Evolutionary conservation across 2,329 filamentous ascomycete species (phyloP), one percentile per base, ranked within the genome.

Genomic region (Proliferodiscus dingleyae): DNA sequence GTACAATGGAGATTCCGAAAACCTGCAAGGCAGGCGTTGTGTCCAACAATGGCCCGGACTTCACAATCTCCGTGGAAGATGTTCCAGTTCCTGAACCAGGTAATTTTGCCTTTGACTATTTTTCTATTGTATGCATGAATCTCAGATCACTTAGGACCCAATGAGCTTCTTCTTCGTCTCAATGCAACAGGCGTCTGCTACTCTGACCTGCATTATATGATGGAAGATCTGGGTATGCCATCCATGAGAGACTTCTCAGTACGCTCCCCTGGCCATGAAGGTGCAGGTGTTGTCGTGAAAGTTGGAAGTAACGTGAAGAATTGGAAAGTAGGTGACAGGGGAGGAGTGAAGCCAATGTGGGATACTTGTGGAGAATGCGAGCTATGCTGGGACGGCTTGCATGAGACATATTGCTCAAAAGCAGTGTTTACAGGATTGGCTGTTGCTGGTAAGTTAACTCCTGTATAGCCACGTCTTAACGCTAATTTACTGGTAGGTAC

Each of bases 221-320:
- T n/a, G 29, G 29, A 32, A 32, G 29, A 32, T 2, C 13, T 32
- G 16, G 13, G 16, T 15, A 32, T 32, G 11, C 23, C 19, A 4
- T 19, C 18, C 10, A 38, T 38, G 42, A 19, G 9, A 5, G 19
- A 45, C 11, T 39, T 23, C 23, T 18, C 15, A 3, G n/a, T 29
- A 8, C 15, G n/a, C 11, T 45, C 42, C 16, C 23, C 42, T 6
- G 33, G 42, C 7, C 77, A 80, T 58, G 77, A 82, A 61, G 76
- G 75, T 15, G 64, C 74, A 13, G 77, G 77, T 15, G 77, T 76
- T 15, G 69, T 81, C 41, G 72, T 72, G 6, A 67, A 70, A 1
- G 49, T 71, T 3, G 77, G 77, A 2, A 45, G 56, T 1, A 54
- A 61, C 0, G 70, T 72, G 8, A 56, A 56, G 4, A 61, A 60